A percentile compares a stretch with the other conserved stretches of the same genome.
Conservation (phyloP, 2,329 filamentous ascomycete species). For the Colletotrichum gloeosporioides region DNA sequence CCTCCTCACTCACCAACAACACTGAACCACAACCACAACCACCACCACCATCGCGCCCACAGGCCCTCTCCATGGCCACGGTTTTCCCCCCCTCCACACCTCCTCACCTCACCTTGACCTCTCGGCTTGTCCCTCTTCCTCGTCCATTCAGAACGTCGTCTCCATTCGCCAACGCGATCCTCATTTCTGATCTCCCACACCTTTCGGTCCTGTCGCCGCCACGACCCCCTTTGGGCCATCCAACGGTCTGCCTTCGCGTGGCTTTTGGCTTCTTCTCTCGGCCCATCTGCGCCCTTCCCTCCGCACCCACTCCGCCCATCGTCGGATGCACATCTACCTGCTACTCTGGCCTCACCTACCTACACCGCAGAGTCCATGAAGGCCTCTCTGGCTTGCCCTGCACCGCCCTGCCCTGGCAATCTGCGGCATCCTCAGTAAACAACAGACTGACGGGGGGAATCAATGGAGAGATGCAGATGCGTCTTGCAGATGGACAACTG, state of each 20-base stretch:
- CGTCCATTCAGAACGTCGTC: not conserved
- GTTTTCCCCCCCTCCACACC: not conserved
- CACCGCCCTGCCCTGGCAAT: constrained; percentile 21
- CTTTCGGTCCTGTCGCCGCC: constrained; percentile 1
- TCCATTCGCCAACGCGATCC: not conserved
- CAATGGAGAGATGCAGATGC: not conserved
- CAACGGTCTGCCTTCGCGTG: constrained; percentile 14
- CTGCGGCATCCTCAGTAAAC: not conserved
- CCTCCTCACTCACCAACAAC: not conserved
- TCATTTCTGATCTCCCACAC: not conserved
- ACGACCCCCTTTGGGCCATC: not conserved
- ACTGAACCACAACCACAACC: not conserved
- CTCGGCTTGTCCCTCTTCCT: not conserved
- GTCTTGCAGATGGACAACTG: not conserved
- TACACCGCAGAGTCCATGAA: not conserved
- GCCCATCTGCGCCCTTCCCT: constrained; percentile 14
- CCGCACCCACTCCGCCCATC: not conserved
- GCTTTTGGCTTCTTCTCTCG: constrained; percentile 7
- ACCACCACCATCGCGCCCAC: not conserved
- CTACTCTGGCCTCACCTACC: constrained; percentile 6
- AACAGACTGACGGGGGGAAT: not conserved
- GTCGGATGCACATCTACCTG: constrained; percentile 3
- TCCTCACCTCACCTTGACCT: not conserved
- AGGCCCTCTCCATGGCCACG: not conserved
- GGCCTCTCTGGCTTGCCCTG: constrained; percentile 13